Conservation (phyloP, 2,329 filamentous ascomycete genomes). For the Epichloe gansuensis region DNA sequence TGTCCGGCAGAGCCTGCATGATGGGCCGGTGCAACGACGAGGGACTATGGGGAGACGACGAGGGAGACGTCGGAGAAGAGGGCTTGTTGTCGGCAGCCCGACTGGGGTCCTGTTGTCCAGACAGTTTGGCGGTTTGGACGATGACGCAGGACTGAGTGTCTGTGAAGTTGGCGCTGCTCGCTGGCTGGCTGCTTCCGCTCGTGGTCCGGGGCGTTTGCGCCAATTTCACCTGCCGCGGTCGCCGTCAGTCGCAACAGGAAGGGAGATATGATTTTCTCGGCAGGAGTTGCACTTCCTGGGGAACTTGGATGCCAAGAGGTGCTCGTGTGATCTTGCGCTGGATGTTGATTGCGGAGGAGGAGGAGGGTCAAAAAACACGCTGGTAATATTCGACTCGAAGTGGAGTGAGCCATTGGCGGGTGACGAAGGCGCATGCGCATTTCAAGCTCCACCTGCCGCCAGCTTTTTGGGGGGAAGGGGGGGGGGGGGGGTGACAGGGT, state of each 20-base stretch:
- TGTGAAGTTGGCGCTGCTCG: not conserved
- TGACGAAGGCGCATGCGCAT: not conserved
- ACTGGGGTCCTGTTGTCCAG: conserved; percentile 24
- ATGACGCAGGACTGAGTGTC: not conserved
- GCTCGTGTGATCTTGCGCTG: conserved; percentile 1
- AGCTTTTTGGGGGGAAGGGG: no score
- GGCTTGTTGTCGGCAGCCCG: conserved; percentile 15
- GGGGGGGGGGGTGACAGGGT: no score
- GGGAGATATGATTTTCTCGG: not conserved
- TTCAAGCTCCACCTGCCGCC: not conserved
- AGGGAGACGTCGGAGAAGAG: conserved; percentile 2
- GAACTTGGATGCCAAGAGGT: not conserved
- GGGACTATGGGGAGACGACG: conserved; percentile 20
- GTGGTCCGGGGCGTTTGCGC: not conserved
- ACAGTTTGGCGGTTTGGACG: conserved; percentile 27
- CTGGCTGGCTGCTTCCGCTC: not conserved
- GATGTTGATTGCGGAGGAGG: not conserved
- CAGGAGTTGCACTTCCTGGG: not conserved
- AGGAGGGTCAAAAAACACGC: not conserved
- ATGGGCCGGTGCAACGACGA: conserved; percentile 33
- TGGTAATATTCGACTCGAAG: not conserved
- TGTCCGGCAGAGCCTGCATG: conserved; percentile 55
- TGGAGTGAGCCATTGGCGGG: not conserved
- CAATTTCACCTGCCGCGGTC: not conserved
- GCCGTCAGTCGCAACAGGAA: not conserved